Percentiles rank a stretch among this genome's conserved stretches.
These are phyloP conservation scores for Dorcoceras hygrometricum DNA, from an alignment of 257 asterid genomes.

Conservation along the genomic window DNA sequence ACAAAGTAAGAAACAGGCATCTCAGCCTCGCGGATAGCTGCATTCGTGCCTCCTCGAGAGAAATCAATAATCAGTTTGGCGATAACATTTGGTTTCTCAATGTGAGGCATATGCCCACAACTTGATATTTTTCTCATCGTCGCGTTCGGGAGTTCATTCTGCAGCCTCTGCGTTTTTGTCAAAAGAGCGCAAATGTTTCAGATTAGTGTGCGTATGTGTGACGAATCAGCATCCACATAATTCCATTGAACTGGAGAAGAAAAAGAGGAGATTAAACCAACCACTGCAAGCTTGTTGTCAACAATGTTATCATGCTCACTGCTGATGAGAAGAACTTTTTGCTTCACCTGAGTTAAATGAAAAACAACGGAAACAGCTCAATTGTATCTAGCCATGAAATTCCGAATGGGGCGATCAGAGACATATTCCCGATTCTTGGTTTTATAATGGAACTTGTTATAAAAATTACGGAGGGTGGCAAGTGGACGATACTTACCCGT, in stretches of 20 bases:
- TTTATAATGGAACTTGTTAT: neutral
- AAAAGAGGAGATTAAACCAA: conserved; percentile 26
- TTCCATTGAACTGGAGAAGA: neutral
- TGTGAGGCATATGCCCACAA: conserved; percentile 77
- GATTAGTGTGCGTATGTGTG: neutral
- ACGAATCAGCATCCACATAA: neutral
- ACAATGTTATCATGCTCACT: conserved; percentile 56
- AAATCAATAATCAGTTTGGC: conserved; percentile 52
- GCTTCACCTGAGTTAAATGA: conserved; percentile 49
- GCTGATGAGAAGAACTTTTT: conserved; percentile 53
- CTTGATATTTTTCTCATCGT: conserved; percentile 38
- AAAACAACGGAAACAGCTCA: neutral
- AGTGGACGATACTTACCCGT: conserved; percentile 32
- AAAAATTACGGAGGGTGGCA: neutral
- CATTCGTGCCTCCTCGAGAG: conserved; percentile 20
- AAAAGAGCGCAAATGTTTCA: neutral
- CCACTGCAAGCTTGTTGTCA: conserved; percentile 49
- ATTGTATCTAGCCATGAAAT: neutral
- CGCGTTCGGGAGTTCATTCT: conserved; percentile 50
- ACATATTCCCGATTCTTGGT: neutral
- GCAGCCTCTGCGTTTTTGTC: conserved; percentile 44
- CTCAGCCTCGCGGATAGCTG: neutral
- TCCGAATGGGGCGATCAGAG: neutral
- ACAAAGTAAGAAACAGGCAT: conserved; percentile 15
- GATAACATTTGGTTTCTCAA: conserved; percentile 56